Percentiles rank a stretch among this genome's conserved stretches.
These are phyloP conservation scores for Solanum verrucosum DNA, from an alignment of 257 asterid genomes.

Conservation along the genomic window DNA sequence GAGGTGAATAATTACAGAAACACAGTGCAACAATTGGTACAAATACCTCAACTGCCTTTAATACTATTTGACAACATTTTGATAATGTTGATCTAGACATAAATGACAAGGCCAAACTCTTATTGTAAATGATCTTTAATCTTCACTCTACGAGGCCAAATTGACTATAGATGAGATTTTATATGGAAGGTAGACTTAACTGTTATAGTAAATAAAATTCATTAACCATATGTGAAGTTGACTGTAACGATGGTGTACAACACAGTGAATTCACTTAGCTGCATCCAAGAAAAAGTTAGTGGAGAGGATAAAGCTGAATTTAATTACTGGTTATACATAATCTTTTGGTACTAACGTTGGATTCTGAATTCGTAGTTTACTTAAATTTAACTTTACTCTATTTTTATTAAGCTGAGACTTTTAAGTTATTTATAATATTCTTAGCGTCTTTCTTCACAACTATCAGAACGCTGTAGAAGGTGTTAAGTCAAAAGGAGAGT, in stretches of 20 bases:
- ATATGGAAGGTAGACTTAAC: not conserved
- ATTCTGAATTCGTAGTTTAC: not conserved
- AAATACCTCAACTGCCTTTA: not conserved
- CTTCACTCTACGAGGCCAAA: not conserved
- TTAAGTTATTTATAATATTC: not conserved
- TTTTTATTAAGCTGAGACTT: not conserved
- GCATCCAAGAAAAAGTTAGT: not conserved
- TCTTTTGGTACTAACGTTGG: not conserved
- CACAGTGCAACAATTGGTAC: not conserved
- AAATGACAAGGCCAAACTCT: not conserved
- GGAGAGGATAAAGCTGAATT: not conserved
- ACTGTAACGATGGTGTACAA: not conserved
- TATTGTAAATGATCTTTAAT: not conserved
- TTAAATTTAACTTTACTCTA: not conserved
- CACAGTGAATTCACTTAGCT: not conserved
- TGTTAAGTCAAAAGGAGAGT: slow-evolving; percentile 52
- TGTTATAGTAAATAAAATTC: not conserved
- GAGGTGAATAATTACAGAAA: not conserved
- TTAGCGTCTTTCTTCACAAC: not conserved
- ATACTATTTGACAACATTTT: not conserved
- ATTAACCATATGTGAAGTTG: not conserved
- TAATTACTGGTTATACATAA: not conserved
- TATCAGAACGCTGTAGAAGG: slow-evolving; percentile 51
- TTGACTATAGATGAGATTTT: not conserved
- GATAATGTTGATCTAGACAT: not conserved